A percentile compares a stretch with the other conserved stretches of the same genome.
Conservation (phyloP, 495 filamentous ascomycete species). For the Hypoxylon trugodes region DNA sequence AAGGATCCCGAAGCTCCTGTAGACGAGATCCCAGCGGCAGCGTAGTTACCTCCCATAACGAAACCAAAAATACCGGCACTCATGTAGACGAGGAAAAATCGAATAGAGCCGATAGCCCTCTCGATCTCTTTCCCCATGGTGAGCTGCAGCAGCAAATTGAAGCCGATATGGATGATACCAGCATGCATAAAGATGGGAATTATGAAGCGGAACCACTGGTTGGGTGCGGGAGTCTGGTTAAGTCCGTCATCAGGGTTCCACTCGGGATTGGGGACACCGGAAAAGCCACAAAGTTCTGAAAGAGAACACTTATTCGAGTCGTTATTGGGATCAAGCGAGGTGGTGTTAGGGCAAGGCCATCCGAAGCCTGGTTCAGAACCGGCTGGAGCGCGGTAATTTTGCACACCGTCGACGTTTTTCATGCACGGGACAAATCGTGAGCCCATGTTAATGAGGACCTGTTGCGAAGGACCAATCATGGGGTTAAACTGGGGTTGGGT, state of each 20-base stretch:
- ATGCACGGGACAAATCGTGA: conserved; percentile 93
- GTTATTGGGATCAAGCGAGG: conserved; percentile 55
- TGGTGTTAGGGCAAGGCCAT: conserved; percentile 83
- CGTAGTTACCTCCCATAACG: conserved; percentile 93
- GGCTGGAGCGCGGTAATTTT: conserved; percentile 52
- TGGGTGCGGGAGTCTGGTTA: conserved; percentile 63
- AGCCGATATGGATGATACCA: conserved; percentile 90
- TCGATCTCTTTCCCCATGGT: conserved; percentile 92
- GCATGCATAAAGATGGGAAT: conserved; percentile 94
- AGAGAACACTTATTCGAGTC: conserved; percentile 70
- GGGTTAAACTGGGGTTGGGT: conserved; percentile 89
- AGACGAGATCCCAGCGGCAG: conserved; percentile 78
- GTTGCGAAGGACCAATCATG: conserved; percentile 93
- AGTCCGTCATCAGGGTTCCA: conserved; percentile 51
- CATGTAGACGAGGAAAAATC: conserved; percentile 89
- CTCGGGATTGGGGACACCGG: conserved; percentile 71
- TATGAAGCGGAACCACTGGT: conserved; percentile 98
- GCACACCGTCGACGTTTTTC: conserved; percentile 77
- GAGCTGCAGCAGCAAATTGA: conserved; percentile 92
- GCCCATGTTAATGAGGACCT: conserved; percentile 95
- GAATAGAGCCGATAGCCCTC: conserved; percentile 80
- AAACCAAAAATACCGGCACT: conserved; percentile 95
- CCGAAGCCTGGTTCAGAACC: conserved; percentile 31
- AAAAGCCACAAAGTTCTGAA: conserved; percentile 82
- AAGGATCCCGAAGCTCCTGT: conserved; percentile 88